A percentile compares a stretch with the other conserved stretches of the same genome.
phyloP scores from a whole-genome alignment of 345 rosid genomes.

The Bruguiera parviflora region DNA sequence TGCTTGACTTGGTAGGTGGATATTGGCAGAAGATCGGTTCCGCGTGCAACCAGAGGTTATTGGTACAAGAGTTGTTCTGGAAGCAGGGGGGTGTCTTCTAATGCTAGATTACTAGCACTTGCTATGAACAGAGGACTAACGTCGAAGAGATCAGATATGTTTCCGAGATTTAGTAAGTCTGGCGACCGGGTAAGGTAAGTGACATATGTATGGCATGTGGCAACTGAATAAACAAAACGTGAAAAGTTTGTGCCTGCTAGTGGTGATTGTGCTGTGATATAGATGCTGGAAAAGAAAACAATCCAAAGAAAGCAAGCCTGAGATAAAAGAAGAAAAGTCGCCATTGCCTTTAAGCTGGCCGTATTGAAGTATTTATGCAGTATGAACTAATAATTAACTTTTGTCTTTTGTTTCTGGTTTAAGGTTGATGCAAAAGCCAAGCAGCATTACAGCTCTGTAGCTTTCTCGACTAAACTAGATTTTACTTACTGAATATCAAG shows the following conservation, averaged over 20 bases:
- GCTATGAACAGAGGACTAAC: slow-evolving; percentile 34
- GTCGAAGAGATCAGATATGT: slow-evolving; percentile 45
- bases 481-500: slow-evolving; percentile 18
- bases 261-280: slow-evolving; percentile 29
- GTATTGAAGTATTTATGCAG: background rate
- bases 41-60: slow-evolving; percentile 48
- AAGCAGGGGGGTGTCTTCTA: slow-evolving; percentile 35
- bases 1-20: slow-evolving; percentile 47
- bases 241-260: slow-evolving; percentile 36
- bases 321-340: slow-evolving; percentile 17
- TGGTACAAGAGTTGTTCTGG: slow-evolving; percentile 56
- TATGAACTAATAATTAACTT: slow-evolving; percentile 2
- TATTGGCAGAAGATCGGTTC: slow-evolving; percentile 45
- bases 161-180: slow-evolving; percentile 37
- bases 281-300: slow-evolving; percentile 12
- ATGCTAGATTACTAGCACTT: slow-evolving; percentile 44
- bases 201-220: slow-evolving; percentile 36
- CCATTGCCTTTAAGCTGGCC: slow-evolving; percentile 33
- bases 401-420: slow-evolving; percentile 4
- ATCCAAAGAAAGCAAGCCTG: slow-evolving; percentile 23
- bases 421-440: slow-evolving; percentile 24
- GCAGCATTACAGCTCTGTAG: slow-evolving; percentile 10
- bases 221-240: slow-evolving; percentile 22
- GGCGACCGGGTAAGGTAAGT: slow-evolving; percentile 42
- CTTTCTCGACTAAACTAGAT: slow-evolving; percentile 18